phyloP scores from a whole-genome alignment of 2,329 filamentous ascomycete species.

The Aureobasidium leucospermi region DNA sequence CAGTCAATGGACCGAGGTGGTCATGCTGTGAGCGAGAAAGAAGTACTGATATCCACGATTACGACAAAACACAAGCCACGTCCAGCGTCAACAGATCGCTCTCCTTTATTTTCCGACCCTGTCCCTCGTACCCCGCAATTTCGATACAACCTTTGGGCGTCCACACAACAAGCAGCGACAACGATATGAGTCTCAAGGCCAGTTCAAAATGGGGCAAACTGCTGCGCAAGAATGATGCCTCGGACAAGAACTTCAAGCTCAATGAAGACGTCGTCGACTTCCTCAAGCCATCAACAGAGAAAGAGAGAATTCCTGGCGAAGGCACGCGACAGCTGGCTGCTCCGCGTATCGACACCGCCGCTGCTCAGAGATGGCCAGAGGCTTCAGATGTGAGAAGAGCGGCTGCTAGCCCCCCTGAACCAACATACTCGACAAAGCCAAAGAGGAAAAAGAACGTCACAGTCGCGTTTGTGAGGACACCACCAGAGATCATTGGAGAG shows the following conservation, averaged over 20 bases:
- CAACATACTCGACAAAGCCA: constrained; percentile 23
- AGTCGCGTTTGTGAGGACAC: constrained; percentile 66
- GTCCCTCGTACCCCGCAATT: constrained; percentile 8
- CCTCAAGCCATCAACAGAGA: constrained; percentile 46
- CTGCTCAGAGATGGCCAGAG: constrained; percentile 45
- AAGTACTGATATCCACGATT: not conserved
- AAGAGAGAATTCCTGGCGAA: constrained; percentile 22
- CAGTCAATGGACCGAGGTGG: not conserved
- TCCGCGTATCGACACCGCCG: constrained; percentile 43
- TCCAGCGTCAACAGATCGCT: not conserved
- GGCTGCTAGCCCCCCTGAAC: constrained; percentile 6
- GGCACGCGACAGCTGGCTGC: constrained; percentile 22
- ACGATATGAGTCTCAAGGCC: constrained; percentile 7
- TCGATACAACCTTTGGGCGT: not conserved
- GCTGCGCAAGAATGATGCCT: constrained; percentile 20
- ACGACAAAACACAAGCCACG: not conserved
- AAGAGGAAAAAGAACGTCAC: constrained; percentile 58
- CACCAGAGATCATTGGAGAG: constrained; percentile 78
- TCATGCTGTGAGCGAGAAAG: not conserved
- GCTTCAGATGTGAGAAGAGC: constrained; percentile 34
- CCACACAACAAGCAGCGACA: not conserved
- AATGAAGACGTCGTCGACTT: constrained; percentile 50
- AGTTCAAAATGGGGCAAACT: constrained; percentile 19
- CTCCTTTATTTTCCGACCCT: not conserved
- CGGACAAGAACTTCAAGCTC: constrained; percentile 20